phyloP scores from a whole-genome alignment of 257 asterid genomes.

The Jacaranda copaia region DNA sequence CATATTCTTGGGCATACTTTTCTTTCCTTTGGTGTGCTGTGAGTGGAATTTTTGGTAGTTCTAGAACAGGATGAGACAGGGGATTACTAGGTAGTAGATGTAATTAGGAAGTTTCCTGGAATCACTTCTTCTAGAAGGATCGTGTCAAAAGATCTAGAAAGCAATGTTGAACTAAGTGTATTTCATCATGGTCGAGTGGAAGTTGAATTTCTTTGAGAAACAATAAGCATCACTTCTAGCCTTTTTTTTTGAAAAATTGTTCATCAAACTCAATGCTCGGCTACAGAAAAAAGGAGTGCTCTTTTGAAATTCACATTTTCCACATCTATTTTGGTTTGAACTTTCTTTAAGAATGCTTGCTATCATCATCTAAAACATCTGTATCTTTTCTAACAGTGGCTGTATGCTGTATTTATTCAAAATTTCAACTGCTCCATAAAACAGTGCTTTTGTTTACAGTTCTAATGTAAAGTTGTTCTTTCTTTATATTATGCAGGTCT shows the following conservation, averaged over 20 bases:
- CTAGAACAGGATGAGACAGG: background rate
- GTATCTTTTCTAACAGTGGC: background rate
- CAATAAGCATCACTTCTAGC: background rate
- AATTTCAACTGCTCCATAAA: background rate
- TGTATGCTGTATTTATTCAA: background rate
- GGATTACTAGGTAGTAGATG: constrained; percentile 30
- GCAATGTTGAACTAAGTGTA: constrained; percentile 1
- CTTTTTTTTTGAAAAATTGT: background rate
- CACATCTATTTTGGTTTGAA: background rate
- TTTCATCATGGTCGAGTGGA: background rate
- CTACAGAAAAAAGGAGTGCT: background rate
- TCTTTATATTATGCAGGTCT: constrained; percentile 59
- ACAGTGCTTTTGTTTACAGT: background rate
- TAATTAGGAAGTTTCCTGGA: too few species aligned
- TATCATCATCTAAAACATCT: background rate
- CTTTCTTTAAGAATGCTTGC: background rate
- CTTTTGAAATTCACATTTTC: background rate
- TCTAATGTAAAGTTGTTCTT: constrained; percentile 4
- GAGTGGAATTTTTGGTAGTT: constrained; percentile 28
- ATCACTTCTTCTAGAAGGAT: constrained; percentile 32
- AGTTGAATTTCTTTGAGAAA: constrained; percentile 1
- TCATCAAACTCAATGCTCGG: background rate
- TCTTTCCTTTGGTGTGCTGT: constrained; percentile 9
- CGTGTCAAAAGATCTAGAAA: constrained; percentile 28
- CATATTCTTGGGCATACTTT: constrained; percentile 16